Evolutionary conservation across 805 yeast species (phyloP).

Genomic region (Starmerella geochares): DNA sequence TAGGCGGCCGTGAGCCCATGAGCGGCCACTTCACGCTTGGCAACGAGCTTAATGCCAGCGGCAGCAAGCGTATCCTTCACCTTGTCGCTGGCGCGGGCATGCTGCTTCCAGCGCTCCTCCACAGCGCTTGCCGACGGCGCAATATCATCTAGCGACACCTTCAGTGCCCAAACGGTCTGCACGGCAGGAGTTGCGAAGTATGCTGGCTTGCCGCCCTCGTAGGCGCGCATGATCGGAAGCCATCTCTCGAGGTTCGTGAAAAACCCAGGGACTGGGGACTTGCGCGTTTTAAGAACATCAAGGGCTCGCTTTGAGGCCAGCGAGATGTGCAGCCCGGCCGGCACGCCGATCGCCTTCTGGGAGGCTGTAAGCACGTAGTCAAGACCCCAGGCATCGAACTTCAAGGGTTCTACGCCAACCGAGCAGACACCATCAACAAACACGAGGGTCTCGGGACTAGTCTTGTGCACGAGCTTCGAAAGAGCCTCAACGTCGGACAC

Average conservation of each 20-base stretch:
- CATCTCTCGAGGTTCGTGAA: conserved; percentile 71
- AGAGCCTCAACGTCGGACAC: conserved; percentile 58
- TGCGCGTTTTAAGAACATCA: conserved; percentile 46
- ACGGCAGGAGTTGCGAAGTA: conserved; percentile 98
- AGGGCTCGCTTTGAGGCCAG: conserved; percentile 69
- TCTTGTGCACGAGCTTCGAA: conserved; percentile 47
- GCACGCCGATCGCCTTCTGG: conserved; percentile 91
- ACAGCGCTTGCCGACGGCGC: conserved; percentile 37
- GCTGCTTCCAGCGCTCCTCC: conserved; percentile 52
- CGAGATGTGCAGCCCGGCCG: conserved; percentile 79
- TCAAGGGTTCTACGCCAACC: conserved; percentile 74
- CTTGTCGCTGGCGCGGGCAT: conserved; percentile 49
- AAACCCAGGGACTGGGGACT: conserved; percentile 38
- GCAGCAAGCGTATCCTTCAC: conserved; percentile 51
- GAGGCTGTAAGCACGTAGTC: conserved; percentile 87
- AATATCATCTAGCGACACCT: conserved; percentile 62
- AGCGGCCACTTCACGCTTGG: conserved; percentile 58
- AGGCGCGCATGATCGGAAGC: conserved; percentile 79
- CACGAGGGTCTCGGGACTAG: conserved; percentile 70
- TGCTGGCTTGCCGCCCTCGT: conserved; percentile 66
- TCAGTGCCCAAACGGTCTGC: conserved; percentile 72
- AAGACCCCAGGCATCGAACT: conserved; percentile 81
- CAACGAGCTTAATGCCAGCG: conserved; percentile 60
- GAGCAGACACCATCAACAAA: conserved; percentile 94
- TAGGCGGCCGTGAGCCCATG: conserved; percentile 80